A percentile compares a stretch with the other conserved stretches of the same genome.
Conservation (phyloP, 2,329 filamentous ascomycete genomes). For the Aspergillus phoenicis region DNA sequence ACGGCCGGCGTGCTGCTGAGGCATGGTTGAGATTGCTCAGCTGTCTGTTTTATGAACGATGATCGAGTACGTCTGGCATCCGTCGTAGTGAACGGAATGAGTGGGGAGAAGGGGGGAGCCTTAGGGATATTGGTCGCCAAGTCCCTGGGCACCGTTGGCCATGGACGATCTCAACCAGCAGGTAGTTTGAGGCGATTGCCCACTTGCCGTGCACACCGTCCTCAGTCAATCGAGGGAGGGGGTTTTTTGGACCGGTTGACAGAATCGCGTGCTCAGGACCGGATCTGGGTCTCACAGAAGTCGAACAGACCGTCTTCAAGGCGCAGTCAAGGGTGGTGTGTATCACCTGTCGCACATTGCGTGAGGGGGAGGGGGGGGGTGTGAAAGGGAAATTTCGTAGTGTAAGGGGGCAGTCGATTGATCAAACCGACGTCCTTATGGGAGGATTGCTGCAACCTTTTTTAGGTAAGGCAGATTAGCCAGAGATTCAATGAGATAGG, state of each 20-base stretch:
- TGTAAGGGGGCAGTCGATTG: conserved; percentile 8
- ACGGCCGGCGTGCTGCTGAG: conserved; percentile 31
- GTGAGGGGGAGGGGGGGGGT: conserved; percentile 9
- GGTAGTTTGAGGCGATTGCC: not conserved
- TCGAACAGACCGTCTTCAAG: conserved; percentile 1
- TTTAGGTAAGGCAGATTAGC: not conserved
- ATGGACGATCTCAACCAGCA: not conserved
- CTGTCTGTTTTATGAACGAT: conserved; percentile 16
- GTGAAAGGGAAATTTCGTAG: conserved; percentile 7
- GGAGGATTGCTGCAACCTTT: not conserved
- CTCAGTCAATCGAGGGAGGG: not conserved
- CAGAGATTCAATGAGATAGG: not conserved
- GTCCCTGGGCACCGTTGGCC: not conserved
- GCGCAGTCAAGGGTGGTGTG: conserved; percentile 14
- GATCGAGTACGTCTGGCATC: not conserved
- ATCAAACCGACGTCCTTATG: not conserved
- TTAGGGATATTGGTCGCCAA: not conserved
- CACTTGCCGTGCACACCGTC: not conserved
- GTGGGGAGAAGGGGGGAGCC: not conserved
- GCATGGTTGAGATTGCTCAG: conserved; percentile 28
- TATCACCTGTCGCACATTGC: conserved; percentile 22
- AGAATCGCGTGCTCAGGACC: not conserved
- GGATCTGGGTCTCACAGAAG: not conserved
- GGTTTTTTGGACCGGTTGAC: not conserved
- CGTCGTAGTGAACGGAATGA: conserved; percentile 11